Evolutionary conservation across 148 eudicot genomes (phyloP).

Genomic region (Rhododendron griersonianum): DNA sequence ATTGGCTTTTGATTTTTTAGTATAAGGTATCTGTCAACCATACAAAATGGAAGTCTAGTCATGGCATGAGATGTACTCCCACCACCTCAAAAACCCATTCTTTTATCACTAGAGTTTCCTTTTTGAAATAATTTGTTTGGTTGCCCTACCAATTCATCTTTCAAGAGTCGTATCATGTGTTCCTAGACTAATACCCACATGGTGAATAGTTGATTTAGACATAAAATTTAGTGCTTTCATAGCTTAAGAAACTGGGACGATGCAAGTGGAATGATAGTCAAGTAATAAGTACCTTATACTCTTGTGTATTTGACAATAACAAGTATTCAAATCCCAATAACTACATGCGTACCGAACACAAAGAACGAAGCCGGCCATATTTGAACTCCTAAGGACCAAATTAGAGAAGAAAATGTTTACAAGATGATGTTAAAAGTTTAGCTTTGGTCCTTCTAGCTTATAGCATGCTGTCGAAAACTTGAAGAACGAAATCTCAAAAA

Average conservation of each 20-base stretch:
- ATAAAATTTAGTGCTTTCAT: background rate
- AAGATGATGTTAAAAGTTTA: too few relatives aligned
- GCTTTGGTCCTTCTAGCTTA: too few relatives aligned
- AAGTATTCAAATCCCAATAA: background rate
- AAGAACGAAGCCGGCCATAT: too few relatives aligned
- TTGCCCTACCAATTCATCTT: background rate
- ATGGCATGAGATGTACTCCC: slow-evolving; percentile 1
- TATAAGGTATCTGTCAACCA: background rate
- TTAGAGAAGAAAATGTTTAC: too few relatives aligned
- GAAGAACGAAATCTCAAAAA: too few relatives aligned
- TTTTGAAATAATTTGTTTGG: background rate
- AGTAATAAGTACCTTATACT: too few relatives aligned
- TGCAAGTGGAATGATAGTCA: too few relatives aligned
- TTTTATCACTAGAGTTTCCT: background rate
- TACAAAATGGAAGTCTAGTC: background rate
- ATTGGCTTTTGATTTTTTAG: background rate
- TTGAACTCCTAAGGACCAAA: too few relatives aligned
- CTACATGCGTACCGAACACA: background rate
- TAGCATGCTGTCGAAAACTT: background rate
- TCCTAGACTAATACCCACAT: background rate
- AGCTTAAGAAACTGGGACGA: background rate
- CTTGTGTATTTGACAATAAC: too few relatives aligned
- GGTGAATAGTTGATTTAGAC: background rate
- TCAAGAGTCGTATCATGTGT: background rate
- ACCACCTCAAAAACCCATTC: background rate